These are phyloP conservation scores for Argentina anserina DNA, from an alignment of 306 rosid genomes.

Conservation along the genomic window DNA sequence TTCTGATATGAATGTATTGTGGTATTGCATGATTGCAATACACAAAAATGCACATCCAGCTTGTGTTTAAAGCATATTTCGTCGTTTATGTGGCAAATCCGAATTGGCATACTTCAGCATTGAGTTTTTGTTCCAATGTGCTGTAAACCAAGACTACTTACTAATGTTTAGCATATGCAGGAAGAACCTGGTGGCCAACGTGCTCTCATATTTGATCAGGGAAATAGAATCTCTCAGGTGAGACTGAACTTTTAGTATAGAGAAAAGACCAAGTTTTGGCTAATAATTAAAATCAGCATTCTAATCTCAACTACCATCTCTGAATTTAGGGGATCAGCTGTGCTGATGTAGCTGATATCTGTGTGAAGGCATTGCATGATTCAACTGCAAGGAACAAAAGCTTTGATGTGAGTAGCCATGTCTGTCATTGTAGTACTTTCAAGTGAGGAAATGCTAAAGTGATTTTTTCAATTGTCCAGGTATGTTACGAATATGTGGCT, in stretches of 20 bases:
- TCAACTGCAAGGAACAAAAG: constrained; percentile 94
- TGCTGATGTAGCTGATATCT: constrained; percentile 97
- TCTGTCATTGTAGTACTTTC: constrained; percentile 18
- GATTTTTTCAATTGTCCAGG: constrained; percentile 42
- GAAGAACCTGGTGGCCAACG: constrained; percentile 99
- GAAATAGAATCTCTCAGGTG: constrained; percentile 95
- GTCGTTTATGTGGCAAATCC: neutral
- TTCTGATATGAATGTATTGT: neutral
- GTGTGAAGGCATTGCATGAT: constrained; percentile 96
- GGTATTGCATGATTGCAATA: neutral
- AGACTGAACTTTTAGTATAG: constrained; percentile 1
- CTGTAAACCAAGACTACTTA: neutral
- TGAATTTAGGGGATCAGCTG: constrained; percentile 84
- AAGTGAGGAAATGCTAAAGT: constrained; percentile 23
- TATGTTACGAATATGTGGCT: constrained; percentile 87
- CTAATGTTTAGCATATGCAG: constrained; percentile 32
- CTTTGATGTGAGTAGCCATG: constrained; percentile 68
- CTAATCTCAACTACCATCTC: constrained; percentile 6
- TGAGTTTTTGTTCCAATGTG: neutral
- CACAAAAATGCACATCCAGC: neutral
- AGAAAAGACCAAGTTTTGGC: neutral
- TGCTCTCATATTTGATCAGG: constrained; percentile 90
- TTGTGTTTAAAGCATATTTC: neutral
- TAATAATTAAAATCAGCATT: neutral
- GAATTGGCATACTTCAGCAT: neutral